Base-by-base conservation (phyloP, 345 rosid genomes). In the Citrus inodora region DNA sequence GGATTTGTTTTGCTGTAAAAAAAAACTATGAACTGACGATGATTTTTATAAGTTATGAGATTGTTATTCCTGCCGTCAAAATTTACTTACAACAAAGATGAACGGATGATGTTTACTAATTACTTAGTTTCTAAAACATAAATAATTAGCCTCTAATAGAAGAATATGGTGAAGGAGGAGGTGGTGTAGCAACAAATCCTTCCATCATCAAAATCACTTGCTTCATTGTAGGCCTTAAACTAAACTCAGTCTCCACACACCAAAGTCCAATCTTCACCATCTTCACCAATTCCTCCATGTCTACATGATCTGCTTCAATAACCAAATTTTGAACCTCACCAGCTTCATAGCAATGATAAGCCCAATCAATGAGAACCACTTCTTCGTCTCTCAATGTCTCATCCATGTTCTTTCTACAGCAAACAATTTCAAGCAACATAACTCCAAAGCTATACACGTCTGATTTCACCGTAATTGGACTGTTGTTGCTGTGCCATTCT, bases 401-500 rank as follows among this genome's bases (percentile, higher is more conserved):
- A 4, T 72, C 72, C 38, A 32, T 1, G 8, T 71, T 62, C 46
- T 62, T 71, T 27, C 76, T 71, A 7, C 70, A 78, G 4, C 37
- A 71, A 16, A 78, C 37, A 32, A 48, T 46, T 53, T 71, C 53
- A 4, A 71, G 71, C 9, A 78, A 51, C 35, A 78, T 19, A 9
- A 78, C 65, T n/a, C 65, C 30, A 0, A 35, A 75, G 28, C 69
- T 62, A 2, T 74, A 40, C 13, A 33, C 70, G 32, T 78, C 35
- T 5, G 81, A 66, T 79, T 72, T 79, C 22, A 67, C 69, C 19
- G 73, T 64, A 7, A 72, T 27, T 5, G 71, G 71, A 9, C 22
- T 25, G 58, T 64, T 27, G 22, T 37, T 71, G 28, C 38, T 53
- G 30, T 64, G 71, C 81, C 77, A 65, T 53, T 78, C 71, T 5